phyloP scores from a whole-genome alignment of 2,329 filamentous ascomycete species.

The Ophiobolus disseminans region DNA sequence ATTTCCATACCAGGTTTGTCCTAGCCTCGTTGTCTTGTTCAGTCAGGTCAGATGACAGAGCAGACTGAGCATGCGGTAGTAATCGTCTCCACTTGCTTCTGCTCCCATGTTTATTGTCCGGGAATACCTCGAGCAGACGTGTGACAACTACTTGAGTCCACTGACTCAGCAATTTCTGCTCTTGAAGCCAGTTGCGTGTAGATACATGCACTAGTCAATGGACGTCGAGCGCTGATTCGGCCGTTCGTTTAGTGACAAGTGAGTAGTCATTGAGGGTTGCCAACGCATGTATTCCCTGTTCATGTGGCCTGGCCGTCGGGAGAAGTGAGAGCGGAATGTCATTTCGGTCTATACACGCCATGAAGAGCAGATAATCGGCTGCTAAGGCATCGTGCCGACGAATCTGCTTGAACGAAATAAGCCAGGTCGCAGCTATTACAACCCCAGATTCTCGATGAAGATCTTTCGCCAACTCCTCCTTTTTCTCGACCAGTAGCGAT shows the following conservation, averaged over 20 bases:
- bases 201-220: slow-evolving; percentile 21
- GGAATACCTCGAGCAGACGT: slow-evolving; percentile 22
- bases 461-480: slow-evolving; percentile 42
- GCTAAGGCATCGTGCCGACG: slow-evolving; percentile 37
- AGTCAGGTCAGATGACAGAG: slow-evolving; percentile 12
- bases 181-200: slow-evolving; percentile 10
- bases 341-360: slow-evolving; percentile 47
- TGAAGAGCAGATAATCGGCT: slow-evolving; percentile 48
- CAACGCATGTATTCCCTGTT: slow-evolving; percentile 23
- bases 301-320: slow-evolving; percentile 8
- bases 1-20: slow-evolving; percentile 12
- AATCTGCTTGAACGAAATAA: slow-evolving; percentile 52
- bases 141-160: slow-evolving; percentile 15
- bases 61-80: slow-evolving; percentile 22
- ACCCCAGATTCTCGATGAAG: slow-evolving; percentile 46
- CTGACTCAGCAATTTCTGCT: slow-evolving; percentile 3
- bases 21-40: slow-evolving; percentile 9
- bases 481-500: slow-evolving; percentile 13
- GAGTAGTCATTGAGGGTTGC: slow-evolving; percentile 13
- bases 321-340: slow-evolving; percentile 26
- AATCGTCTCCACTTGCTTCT: slow-evolving; percentile 31
- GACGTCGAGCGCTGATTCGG: slow-evolving; percentile 16
- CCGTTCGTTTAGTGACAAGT: slow-evolving; percentile 16
- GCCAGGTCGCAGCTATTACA: slow-evolving; percentile 49
- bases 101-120: slow-evolving; percentile 16